A percentile compares a stretch with the other conserved stretches of the same genome.
phyloP scores from a whole-genome alignment of 2,329 filamentous ascomycete species.

The Dothidotthia symphoricarpi region DNA sequence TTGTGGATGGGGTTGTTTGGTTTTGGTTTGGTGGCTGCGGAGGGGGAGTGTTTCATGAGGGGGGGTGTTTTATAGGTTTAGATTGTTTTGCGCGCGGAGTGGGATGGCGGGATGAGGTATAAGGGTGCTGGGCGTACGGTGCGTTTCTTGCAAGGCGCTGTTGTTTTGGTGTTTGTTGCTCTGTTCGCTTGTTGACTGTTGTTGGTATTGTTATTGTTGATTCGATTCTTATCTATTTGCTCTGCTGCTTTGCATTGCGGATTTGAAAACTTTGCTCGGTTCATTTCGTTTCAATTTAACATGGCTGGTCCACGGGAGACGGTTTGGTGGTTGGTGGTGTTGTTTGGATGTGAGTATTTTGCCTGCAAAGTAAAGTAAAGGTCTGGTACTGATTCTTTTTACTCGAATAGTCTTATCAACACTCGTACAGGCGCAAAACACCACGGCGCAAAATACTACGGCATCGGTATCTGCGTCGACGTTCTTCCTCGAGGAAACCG shows the following conservation, averaged over 20 bases:
- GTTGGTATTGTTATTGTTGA: background rate
- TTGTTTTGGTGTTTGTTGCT: background rate
- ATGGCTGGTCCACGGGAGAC: slow-evolving; percentile 2
- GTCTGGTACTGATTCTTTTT: background rate
- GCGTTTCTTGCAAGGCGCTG: slow-evolving; percentile 1
- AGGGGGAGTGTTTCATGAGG: slow-evolving; percentile 1
- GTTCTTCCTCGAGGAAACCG: slow-evolving; percentile 30
- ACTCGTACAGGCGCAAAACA: slow-evolving; percentile 16
- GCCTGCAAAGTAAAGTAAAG: no score
- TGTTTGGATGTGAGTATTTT: slow-evolving; percentile 11
- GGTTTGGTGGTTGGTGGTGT: slow-evolving; percentile 9
- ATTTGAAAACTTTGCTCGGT: no score
- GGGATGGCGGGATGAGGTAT: background rate
- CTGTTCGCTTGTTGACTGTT: slow-evolving; percentile 1
- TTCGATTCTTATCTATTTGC: no score
- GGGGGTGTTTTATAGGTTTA: no score
- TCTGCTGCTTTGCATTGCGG: no score
- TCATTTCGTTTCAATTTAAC: background rate
- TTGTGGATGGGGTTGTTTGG: slow-evolving; percentile 1
- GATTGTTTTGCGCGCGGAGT: no score
- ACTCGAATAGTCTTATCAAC: slow-evolving; percentile 15
- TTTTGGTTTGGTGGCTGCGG: background rate
- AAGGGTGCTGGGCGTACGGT: background rate
- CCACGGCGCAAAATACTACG: slow-evolving; percentile 13
- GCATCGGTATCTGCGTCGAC: slow-evolving; percentile 23